A percentile compares a stretch with the other conserved stretches of the same genome.
Conservation (phyloP, 345 rosid species). For the Cochlearia excelsa region DNA sequence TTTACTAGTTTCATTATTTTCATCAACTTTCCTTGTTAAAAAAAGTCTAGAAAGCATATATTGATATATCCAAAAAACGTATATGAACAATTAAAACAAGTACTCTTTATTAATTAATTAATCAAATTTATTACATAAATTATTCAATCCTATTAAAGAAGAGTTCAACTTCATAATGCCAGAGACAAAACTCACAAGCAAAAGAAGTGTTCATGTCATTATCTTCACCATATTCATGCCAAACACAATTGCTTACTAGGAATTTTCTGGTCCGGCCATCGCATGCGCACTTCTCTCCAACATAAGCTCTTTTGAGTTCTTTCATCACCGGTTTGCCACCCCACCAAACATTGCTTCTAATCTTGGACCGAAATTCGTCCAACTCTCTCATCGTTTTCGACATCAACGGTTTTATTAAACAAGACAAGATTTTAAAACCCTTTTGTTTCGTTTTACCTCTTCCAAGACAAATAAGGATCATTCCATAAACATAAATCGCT, state of each 20-base stretch:
- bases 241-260: background rate
- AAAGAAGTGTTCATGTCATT: constrained; percentile 2
- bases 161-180: constrained; percentile 15
- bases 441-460: constrained; percentile 20
- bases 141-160: constrained; percentile 1
- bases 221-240: constrained; percentile 5
- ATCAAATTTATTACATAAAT: background rate
- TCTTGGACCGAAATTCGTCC: constrained; percentile 2
- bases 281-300: constrained; percentile 16
- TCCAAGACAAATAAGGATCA: constrained; percentile 24
- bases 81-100: too few relatives aligned
- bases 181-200: constrained; percentile 18
- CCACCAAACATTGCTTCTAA: background rate
- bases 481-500: constrained; percentile 24
- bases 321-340: background rate
- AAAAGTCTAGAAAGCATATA: too few relatives aligned
- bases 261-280: constrained; percentile 17
- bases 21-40: too few relatives aligned
- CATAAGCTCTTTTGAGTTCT: constrained; percentile 1
- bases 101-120: too few relatives aligned
- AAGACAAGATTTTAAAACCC: constrained; percentile 23
- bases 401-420: constrained; percentile 14
- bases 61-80: too few relatives aligned
- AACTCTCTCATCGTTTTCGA: constrained; percentile 11
- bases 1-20: too few relatives aligned